Evolutionary conservation across 768 basidiomycete genomes (phyloP).

Genomic region (Lactarius trivialis): DNA sequence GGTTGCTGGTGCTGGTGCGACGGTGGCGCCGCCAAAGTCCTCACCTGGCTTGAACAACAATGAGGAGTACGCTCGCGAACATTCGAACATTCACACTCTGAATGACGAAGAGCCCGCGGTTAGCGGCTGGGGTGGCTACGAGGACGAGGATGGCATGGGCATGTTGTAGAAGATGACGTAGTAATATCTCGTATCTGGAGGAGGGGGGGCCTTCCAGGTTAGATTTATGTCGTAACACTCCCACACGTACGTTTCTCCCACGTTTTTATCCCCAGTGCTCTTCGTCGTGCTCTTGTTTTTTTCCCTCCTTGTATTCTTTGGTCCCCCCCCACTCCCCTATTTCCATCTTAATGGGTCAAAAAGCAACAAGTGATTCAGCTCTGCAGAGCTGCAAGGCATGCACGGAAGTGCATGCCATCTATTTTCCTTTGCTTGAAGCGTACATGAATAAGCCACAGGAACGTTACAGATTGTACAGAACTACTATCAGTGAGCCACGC

Average conservation of each 20-base stretch:
- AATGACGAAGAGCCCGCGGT: conserved; percentile 33
- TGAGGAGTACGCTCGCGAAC: conserved; percentile 41
- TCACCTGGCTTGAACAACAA: conserved; percentile 33
- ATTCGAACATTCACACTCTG: background rate
- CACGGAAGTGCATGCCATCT: background rate
- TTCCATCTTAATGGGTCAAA: conserved; percentile 10
- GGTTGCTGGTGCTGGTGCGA: conserved; percentile 19
- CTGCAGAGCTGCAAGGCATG: conserved; percentile 4
- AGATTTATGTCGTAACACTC: background rate
- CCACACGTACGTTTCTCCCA: background rate
- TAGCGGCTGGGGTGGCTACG: conserved; percentile 68
- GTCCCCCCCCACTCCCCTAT: background rate
- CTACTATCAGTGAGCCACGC: background rate
- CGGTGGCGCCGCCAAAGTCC: conserved; percentile 28
- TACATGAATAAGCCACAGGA: no score
- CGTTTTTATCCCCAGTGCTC: no score
- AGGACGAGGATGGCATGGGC: conserved; percentile 64
- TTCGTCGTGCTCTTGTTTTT: conserved; percentile 4
- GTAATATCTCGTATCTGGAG: background rate
- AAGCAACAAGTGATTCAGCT: conserved; percentile 12
- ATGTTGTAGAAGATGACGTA: conserved; percentile 37
- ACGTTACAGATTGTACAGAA: no score
- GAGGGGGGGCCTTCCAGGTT: background rate
- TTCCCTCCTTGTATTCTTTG: background rate
- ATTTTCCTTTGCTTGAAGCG: background rate